phyloP scores from a whole-genome alignment of 2,329 filamentous ascomycete species.

The Acephala macrosclerotiorum region DNA sequence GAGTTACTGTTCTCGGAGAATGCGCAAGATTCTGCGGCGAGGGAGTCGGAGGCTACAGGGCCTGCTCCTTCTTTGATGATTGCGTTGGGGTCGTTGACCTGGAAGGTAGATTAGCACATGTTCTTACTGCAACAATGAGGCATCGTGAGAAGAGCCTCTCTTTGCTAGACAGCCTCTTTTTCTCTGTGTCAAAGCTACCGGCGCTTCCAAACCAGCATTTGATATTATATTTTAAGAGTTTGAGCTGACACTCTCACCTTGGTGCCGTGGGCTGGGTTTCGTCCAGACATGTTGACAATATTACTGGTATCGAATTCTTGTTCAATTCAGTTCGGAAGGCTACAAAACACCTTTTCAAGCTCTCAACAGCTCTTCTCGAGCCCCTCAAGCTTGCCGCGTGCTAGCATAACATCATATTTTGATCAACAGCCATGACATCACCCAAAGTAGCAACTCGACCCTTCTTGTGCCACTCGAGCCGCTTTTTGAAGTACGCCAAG shows the following conservation, averaged over 20 bases:
- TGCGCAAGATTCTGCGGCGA: slow-evolving; percentile 78
- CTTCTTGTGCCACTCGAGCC: neutral
- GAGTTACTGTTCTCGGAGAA: slow-evolving; percentile 67
- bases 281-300: slow-evolving; percentile 46
- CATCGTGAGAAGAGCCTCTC: too few relatives aligned
- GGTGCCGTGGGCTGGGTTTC: slow-evolving; percentile 33
- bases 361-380: neutral
- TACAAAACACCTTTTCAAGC: neutral
- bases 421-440: slow-evolving; percentile 31
- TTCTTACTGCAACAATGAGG: neutral
- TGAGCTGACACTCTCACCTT: slow-evolving; percentile 31
- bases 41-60: slow-evolving; percentile 69
- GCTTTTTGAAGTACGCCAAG: neutral
- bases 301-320: neutral
- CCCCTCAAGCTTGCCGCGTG: neutral
- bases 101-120: slow-evolving; percentile 39
- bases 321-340: neutral
- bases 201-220: neutral
- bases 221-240: too few relatives aligned
- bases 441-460: neutral
- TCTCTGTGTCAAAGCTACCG: too few relatives aligned
- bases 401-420: slow-evolving; percentile 18
- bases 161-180: too few relatives aligned
- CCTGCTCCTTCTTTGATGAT: slow-evolving; percentile 67
- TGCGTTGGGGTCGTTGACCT: slow-evolving; percentile 59